Evolutionary conservation across 169 alveolate species (phyloP), one percentile per base, ranked within the genome.

Genomic region (Cryptosporidium ryanae): DNA sequence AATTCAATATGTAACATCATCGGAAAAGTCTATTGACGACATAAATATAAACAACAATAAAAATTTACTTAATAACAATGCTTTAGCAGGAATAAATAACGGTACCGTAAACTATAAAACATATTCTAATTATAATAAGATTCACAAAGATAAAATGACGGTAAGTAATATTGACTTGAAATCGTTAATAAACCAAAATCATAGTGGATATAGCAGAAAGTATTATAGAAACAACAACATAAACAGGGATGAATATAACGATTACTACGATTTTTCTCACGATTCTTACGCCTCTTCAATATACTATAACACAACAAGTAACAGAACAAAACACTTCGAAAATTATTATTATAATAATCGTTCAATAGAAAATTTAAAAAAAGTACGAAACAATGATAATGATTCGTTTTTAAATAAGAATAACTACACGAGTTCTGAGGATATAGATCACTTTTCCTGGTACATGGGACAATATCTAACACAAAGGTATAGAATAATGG

Each of bases 401-500:
- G 43, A 32, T 44, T 23, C 23, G 6, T 23, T n/a, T 52, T n/a
- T 52, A n/a, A 68, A 68, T 52, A 55, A 31, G 13, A 68, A 31
- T 38, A 31, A 10, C 18, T 59, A 66, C 31, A 17, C 49, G 31
- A 48, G 59, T 66, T 29, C 64, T 18, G 90, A 82, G 46, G 90
- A 57, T 15, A 66, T 66, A 59, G 82, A 61, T 27, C 76, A 66
- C 38, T 64, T 61, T 55, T 32, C 23, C 12, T 82, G 84, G 82
- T 18, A 64, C 34, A 55, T 64, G 50, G 84, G 76, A 34, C 82
- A 66, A 25, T 65, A 57, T 66, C 38, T 89, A 31, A 57, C 89
- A 18, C 38, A 46, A 49, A 50, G 94, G 49, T 97, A 96, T 92
- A 84, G 91, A 76, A 96, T 98, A 64, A 76, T 91, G 66, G 90